Base-by-base conservation (phyloP, 805 yeast species). In the Zygotorulaspora danielsina region DNA sequence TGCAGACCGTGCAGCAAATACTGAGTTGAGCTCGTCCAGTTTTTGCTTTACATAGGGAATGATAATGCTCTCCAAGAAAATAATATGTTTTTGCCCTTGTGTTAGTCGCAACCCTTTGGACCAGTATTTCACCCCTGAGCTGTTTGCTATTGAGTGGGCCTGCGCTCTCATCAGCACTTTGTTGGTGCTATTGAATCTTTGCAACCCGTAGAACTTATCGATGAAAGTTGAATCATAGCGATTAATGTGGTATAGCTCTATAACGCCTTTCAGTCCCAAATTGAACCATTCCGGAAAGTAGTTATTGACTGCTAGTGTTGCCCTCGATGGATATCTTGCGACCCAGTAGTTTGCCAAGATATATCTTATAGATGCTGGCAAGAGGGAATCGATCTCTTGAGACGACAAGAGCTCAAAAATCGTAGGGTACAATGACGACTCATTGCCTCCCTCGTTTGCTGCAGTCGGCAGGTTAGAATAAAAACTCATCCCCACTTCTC, bases 161-260 rank as follows among this genome's bases (percentile, higher is more conserved):
- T 42, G 43, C 12, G 37, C 36, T 4, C 27, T 33, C 7, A 49
- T 39, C 18, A 51, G 28, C 9, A 49, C 46, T 10, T 46, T 54
- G 28, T 56, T 54, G 8, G 45, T 47, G 34, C 51, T 44, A 37
- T 63, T 59, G 17, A 69, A 55, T 24, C 95, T 69, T 55, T 87
- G 87, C 47, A 90, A 64, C 2, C 97, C 97, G 56, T 90, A 90
- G 57, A 90, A 90, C 55, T 84, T 84, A 59, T 90, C 97, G 0
- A 95, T 86, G 54, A 90, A 86, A 2, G 93, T 77, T 0, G 94
- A 77, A 53, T 85, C 89, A 86, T 93, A 84, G 34, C 70, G 69
- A 36, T 67, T 73, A 34, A 90, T 60, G 50, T 81, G 84, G 45
- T 74, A 71, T 69, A 78, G 78, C 59, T 93, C 97, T 1, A 90